phyloP scores from a whole-genome alignment of 805 yeast species.

The Monosporozyma aquatica region DNA sequence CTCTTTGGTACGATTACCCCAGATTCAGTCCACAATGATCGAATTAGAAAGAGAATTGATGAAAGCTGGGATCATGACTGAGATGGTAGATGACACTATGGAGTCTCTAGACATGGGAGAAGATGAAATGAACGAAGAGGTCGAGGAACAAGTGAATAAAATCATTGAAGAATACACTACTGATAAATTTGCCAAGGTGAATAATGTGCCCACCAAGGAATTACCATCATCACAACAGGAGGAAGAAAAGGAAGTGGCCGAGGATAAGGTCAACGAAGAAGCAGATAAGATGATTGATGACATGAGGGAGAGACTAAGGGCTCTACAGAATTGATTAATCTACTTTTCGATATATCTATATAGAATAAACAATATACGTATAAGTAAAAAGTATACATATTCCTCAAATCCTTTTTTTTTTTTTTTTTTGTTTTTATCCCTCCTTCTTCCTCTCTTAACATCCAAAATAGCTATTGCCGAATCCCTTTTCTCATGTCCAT shows the following conservation, averaged over 20 bases:
- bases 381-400: no score
- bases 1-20: conserved; percentile 67
- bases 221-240: conserved; percentile 11
- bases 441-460: no score
- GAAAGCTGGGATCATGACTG: conserved; percentile 80
- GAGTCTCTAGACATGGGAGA: conserved; percentile 47
- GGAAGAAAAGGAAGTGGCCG: conserved; percentile 33
- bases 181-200: conserved; percentile 35
- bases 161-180: conserved; percentile 41
- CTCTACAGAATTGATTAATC: conserved; percentile 50
- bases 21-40: conserved; percentile 71
- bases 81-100: conserved; percentile 87
- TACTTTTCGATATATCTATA: no score
- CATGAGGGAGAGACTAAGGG: conserved; percentile 83
- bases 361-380: no score
- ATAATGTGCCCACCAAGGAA: conserved; percentile 29
- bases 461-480: no score
- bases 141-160: conserved; percentile 61
- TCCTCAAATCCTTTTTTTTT: no score
- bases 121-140: conserved; percentile 55
- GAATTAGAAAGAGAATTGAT: conserved; percentile 79
- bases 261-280: conserved; percentile 45
- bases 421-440: no score
- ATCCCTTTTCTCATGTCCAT: no score
- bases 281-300: conserved; percentile 69